Base-by-base conservation (phyloP, 352 stramenopile genomes). In the Pythium oligandrum region DNA sequence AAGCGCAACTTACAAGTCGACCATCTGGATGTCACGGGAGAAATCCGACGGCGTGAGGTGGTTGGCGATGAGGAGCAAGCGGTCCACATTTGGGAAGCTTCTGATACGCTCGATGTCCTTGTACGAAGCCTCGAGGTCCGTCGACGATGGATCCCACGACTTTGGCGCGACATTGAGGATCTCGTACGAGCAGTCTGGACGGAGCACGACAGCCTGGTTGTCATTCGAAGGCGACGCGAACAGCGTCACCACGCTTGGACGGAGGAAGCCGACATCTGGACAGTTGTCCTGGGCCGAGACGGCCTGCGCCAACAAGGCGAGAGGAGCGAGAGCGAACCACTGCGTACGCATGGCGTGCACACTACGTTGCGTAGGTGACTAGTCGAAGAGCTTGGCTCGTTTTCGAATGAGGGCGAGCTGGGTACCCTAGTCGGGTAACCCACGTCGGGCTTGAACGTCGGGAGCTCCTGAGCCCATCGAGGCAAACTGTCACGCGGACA, bases 171-270 rank as follows among this genome's bases (percentile, higher is more conserved):
- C 12, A 10, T 37, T 17, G 10, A 53, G 8, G 4, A 44, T 17
- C 2, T 56, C 48, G n/a, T 45, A 6, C 1, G 42, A 57, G 55
- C 65, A 73, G 38, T 73, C 46, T 4, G 61, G 44, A 26, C 42
- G 30, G 17, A 73, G 38, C 33, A 73, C 44, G 40, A 63, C 56
- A 35, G 65, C 65, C 11, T 51, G 47, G 46, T 17, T 57, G 5
- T 39, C 48, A 48, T 70, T 64, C 33, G 45, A 35, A 6, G 48
- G n/a, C 6, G 61, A 63, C 26, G 48, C 53, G 44, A 70, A 59
- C 39, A 73, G 53, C 35, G 65, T 73, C 12, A 34, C 40, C 10
- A 59, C 58, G 1, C 5, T 12, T 4, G 58, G 58, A 30, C 46
- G 46, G 32, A 35, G 2, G 0, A 48, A n/a, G 9, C 43, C 43